Evolutionary conservation across 768 basidiomycete species (phyloP), one percentile per base, ranked within the genome.

Genomic region (Dacryopinax spathularia): DNA sequence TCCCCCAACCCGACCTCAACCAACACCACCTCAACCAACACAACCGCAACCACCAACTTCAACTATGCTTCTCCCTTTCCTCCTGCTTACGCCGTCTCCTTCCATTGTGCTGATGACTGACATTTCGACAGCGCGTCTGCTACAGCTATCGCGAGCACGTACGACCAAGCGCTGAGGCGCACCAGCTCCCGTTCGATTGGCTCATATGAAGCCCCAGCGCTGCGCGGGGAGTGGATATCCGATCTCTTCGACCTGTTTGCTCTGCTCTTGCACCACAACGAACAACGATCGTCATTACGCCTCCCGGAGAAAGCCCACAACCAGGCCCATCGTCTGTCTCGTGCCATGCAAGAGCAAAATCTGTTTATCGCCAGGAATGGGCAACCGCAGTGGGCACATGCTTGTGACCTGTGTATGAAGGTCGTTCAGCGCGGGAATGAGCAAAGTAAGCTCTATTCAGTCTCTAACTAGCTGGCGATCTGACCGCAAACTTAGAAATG

Each of bases 371-470:
- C n/a, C n/a, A n/a, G n/a, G n/a, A n/a, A n/a, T n/a, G n/a, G 75
- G 0, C 74, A 75, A 61, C 68, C 70, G 36, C 70, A 65, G 18
- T 74, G 71, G 70, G 69, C 65, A 39, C 74, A 75, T 66, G 66
- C 68, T 1, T 76, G 74, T 65, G 63, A 72, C 27, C 43, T 66
- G 0, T 74, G 73, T 64, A 71, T 69, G 35, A 65, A 62, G 31
- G 48, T 70, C 16, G 44, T 66, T 35, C 48, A 18, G 16, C 60
- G 68, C 20, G 15, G 34, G 12, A 65, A 68, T 5, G 68, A n/a
- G n/a, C n/a, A n/a, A n/a, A n/a, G 68, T 18, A 48, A 34, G 18
- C 34, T 60, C 10, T 43, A 66, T 68, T 34, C 22, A 65, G 56
- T 16, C 44, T 33, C 16, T 7, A 25, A 33, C 6, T 27, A 15